A percentile compares a stretch with the other conserved stretches of the same genome.
These are phyloP conservation scores for Aspergillus calidoustus DNA, from an alignment of 2,329 filamentous ascomycete genomes.

Conservation along the genomic window DNA sequence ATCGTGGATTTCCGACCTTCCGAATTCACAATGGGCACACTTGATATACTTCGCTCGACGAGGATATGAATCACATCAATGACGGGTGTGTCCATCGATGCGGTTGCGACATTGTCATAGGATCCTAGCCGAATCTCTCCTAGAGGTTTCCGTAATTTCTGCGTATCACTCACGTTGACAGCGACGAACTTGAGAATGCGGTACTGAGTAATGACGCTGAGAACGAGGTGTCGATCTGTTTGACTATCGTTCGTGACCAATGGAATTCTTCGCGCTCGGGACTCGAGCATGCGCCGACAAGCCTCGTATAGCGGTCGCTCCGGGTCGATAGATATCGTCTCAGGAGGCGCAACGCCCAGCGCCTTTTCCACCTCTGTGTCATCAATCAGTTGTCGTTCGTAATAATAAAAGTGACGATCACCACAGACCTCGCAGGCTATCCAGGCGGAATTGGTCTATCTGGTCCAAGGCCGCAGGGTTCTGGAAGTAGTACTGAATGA, in stretches of 20 bases:
- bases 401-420: not conserved
- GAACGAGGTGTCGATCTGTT: constrained; percentile 87
- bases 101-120: constrained; percentile 79
- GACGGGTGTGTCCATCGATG: constrained; percentile 85
- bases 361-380: constrained; percentile 89
- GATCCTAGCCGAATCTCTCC: constrained; percentile 84
- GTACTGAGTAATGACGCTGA: constrained; percentile 97
- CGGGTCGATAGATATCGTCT: constrained; percentile 95
- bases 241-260: constrained; percentile 94
- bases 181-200: constrained; percentile 98
- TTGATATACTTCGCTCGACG: constrained; percentile 91
- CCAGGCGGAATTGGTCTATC: constrained; percentile 91
- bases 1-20: constrained; percentile 53
- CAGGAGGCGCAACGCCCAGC: constrained; percentile 85
- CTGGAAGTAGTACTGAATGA: constrained; percentile 99
- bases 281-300: constrained; percentile 90
- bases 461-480: constrained; percentile 87
- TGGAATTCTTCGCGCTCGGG: constrained; percentile 89
- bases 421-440: constrained; percentile 79
- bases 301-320: constrained; percentile 91
- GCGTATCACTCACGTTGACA: constrained; percentile 88
- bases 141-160: constrained; percentile 84
- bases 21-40: constrained; percentile 86
- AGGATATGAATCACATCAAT: constrained; percentile 93
- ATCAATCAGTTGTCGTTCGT: constrained; percentile 11